Evolutionary conservation across 73 alveolate genomes (phyloP).

Genomic region (Paraurostyla sp.): DNA sequence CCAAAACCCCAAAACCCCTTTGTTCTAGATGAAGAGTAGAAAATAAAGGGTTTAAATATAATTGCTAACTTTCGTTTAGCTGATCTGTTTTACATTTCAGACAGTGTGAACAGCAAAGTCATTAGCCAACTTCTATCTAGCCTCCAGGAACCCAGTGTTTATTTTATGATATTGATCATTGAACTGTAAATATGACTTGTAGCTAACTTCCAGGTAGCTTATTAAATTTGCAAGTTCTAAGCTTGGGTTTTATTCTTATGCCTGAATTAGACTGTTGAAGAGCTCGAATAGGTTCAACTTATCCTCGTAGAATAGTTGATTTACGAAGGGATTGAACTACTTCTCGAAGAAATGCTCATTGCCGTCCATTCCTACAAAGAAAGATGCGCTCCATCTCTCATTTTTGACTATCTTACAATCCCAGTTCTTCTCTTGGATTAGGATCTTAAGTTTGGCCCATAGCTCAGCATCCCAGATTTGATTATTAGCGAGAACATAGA

Average conservation of each 20-base stretch:
- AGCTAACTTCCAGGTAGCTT: no score
- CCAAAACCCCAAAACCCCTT: no score
- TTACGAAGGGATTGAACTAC: background rate
- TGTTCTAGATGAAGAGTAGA: no score
- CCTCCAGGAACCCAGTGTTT: no score
- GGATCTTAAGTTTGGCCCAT: background rate
- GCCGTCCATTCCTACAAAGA: background rate
- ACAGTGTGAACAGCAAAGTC: no score
- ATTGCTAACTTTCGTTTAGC: no score
- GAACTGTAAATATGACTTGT: no score
- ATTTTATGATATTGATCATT: no score
- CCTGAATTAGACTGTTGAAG: slow-evolving; percentile 4
- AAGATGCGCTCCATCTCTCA: slow-evolving; percentile 50
- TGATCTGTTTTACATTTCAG: no score
- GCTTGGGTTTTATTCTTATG: background rate
- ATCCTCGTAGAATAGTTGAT: slow-evolving; percentile 27
- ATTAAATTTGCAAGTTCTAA: background rate
- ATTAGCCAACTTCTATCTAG: no score
- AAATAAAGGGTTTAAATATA: no score
- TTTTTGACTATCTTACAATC: background rate
- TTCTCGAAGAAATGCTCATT: slow-evolving; percentile 34
- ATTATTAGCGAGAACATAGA: slow-evolving; percentile 59
- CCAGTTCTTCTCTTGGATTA: background rate
- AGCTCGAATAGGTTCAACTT: slow-evolving; percentile 22
- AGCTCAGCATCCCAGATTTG: slow-evolving; percentile 21